A percentile compares a stretch with the other conserved stretches of the same genome.
These are phyloP conservation scores for Ustilago hordei DNA, from an alignment of 1,284 basidiomycete genomes.

Conservation along the genomic window DNA sequence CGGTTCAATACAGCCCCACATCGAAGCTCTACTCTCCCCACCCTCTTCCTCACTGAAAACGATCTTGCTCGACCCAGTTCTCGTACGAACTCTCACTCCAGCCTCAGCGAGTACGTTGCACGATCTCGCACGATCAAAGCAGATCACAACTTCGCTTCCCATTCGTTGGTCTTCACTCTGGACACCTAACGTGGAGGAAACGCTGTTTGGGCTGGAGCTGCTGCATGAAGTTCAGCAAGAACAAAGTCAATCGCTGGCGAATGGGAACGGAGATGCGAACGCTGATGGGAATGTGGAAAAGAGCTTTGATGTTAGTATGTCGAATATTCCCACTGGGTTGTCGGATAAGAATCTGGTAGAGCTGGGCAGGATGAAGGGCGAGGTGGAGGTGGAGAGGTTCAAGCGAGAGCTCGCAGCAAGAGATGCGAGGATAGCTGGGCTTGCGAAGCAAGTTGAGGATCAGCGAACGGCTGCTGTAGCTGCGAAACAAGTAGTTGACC, in stretches of 20 bases:
- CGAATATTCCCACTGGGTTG: conserved; percentile 35
- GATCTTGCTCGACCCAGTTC: conserved; percentile 27
- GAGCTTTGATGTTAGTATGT: conserved; percentile 46
- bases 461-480: conserved; percentile 3
- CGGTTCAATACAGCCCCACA: not conserved
- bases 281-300: conserved; percentile 26
- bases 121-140: conserved; percentile 8
- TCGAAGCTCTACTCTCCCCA: conserved; percentile 14
- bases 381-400: conserved; percentile 25
- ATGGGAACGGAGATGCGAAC: conserved; percentile 4
- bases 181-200: conserved; percentile 33
- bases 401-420: conserved; percentile 12
- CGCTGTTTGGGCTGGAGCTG: conserved; percentile 34
- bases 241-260: not conserved
- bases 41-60: not conserved
- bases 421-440: conserved; percentile 20
- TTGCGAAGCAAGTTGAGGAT: conserved; percentile 12
- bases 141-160: conserved; percentile 21
- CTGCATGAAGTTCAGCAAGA: conserved; percentile 26
- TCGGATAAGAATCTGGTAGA: conserved; percentile 18
- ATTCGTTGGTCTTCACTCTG: conserved; percentile 22
- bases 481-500: not conserved
- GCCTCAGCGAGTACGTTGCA: conserved; percentile 18
- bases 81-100: conserved; percentile 16
- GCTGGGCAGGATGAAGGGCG: conserved; percentile 13